Evolutionary conservation across 2,329 filamentous ascomycete species (phyloP).

Genomic region (Teratosphaeria nubilosa): DNA sequence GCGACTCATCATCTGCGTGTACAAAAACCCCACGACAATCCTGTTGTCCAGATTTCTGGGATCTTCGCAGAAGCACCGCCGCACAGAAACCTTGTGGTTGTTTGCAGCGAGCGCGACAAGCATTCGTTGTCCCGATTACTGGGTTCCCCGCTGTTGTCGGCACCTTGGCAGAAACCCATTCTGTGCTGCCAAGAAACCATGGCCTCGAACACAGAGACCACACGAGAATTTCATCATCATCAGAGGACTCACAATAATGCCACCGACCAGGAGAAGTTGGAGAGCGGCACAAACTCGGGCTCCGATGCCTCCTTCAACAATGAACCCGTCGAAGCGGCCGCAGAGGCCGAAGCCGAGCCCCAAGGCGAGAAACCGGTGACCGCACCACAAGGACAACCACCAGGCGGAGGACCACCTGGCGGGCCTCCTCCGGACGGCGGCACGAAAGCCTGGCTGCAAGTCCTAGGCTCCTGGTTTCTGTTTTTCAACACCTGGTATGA

Average conservation of each 20-base stretch:
- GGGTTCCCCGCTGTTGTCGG: neutral
- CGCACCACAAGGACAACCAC: neutral
- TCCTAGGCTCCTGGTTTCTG: slow-evolving; percentile 35
- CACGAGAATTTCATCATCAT: neutral
- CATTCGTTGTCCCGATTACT: neutral
- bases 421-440: slow-evolving; percentile 33
- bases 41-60: neutral
- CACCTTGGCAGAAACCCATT: neutral
- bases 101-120: neutral
- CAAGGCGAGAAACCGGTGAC: neutral
- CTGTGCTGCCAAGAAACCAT: neutral
- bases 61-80: too few species aligned
- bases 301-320: neutral
- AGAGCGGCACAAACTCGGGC: neutral
- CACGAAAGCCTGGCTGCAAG: slow-evolving; percentile 37
- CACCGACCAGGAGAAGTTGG: neutral
- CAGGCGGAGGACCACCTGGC: slow-evolving; percentile 5
- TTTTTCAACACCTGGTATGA: slow-evolving; percentile 42
- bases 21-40: neutral
- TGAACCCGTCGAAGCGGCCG: slow-evolving; percentile 4
- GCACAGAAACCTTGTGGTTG: neutral
- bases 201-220: neutral
- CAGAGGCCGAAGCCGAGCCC: slow-evolving; percentile 3
- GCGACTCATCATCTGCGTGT: neutral
- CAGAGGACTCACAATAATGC: neutral